Evolutionary conservation across 2,329 filamentous ascomycete species (phyloP).

Genomic region (Sporothrix pallida): DNA sequence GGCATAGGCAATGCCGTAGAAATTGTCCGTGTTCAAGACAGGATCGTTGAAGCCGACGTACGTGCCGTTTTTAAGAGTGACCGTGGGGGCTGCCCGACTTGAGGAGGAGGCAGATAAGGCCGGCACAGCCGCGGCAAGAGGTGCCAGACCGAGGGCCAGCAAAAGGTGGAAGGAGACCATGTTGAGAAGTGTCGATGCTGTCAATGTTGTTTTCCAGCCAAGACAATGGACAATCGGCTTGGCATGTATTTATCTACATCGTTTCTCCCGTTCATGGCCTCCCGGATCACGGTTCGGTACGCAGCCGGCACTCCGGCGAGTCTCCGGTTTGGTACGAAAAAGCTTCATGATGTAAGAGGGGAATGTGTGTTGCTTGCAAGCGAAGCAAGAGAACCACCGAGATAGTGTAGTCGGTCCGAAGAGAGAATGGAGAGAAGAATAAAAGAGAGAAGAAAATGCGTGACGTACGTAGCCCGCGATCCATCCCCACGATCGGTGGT

Average conservation of each 20-base stretch:
- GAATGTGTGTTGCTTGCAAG: background rate
- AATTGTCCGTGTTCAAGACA: constrained; percentile 7
- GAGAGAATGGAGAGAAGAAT: background rate
- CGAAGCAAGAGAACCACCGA: background rate
- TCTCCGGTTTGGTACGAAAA: background rate
- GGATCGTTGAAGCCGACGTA: constrained; percentile 22
- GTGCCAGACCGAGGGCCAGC: background rate
- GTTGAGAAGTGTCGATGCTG: background rate
- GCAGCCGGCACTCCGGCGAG: background rate
- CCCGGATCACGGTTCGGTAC: background rate
- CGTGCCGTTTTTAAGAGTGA: constrained; percentile 8
- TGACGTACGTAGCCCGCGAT: background rate
- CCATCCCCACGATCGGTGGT: background rate
- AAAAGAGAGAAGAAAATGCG: background rate
- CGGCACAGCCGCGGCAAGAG: background rate
- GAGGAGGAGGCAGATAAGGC: background rate
- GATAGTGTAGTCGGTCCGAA: background rate
- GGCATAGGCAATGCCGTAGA: constrained; percentile 15
- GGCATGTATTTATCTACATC: background rate
- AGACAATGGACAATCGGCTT: background rate
- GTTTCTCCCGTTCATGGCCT: background rate
- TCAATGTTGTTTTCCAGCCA: background rate
- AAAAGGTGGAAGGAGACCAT: background rate
- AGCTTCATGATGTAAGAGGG: background rate
- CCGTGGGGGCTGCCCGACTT: background rate